Evolutionary conservation across 148 eudicot species (phyloP).

Genomic region (Rhododendron griersonianum): DNA sequence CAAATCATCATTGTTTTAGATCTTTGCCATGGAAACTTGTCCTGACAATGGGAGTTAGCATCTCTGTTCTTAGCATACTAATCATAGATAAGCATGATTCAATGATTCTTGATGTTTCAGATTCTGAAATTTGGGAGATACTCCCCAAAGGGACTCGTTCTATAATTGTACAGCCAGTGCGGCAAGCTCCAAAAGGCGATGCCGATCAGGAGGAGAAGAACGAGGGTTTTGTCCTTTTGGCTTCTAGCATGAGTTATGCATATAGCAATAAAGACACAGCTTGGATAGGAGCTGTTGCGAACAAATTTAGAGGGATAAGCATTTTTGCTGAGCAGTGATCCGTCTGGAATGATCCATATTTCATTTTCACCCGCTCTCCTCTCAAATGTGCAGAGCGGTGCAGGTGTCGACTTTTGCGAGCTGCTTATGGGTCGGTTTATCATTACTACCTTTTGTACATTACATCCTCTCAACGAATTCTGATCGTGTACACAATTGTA

Average conservation of each 20-base stretch:
- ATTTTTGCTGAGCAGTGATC: neutral
- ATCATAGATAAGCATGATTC: neutral
- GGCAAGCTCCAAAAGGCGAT: constrained; percentile 15
- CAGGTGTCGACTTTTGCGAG: neutral
- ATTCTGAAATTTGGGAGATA: constrained; percentile 58
- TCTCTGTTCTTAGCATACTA: neutral
- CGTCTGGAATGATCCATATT: neutral
- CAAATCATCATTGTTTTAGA: neutral
- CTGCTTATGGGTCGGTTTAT: neutral
- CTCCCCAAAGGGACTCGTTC: constrained; percentile 71
- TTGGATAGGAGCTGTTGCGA: constrained; percentile 80
- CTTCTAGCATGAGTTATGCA: constrained; percentile 70
- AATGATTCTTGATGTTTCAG: constrained; percentile 28
- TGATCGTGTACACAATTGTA: neutral
- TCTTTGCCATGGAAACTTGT: neutral
- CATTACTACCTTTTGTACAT: neutral
- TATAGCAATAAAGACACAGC: constrained; percentile 64
- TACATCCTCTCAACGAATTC: neutral
- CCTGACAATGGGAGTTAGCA: neutral
- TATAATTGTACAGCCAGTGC: constrained; percentile 57
- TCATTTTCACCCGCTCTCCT: neutral
- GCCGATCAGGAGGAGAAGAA: constrained; percentile 22
- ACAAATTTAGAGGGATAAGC: constrained; percentile 53
- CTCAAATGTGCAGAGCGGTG: neutral
- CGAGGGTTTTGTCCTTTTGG: constrained; percentile 62